Evolutionary conservation across 2,329 filamentous ascomycete genomes (phyloP).

Genomic region (Fusarium sororula): DNA sequence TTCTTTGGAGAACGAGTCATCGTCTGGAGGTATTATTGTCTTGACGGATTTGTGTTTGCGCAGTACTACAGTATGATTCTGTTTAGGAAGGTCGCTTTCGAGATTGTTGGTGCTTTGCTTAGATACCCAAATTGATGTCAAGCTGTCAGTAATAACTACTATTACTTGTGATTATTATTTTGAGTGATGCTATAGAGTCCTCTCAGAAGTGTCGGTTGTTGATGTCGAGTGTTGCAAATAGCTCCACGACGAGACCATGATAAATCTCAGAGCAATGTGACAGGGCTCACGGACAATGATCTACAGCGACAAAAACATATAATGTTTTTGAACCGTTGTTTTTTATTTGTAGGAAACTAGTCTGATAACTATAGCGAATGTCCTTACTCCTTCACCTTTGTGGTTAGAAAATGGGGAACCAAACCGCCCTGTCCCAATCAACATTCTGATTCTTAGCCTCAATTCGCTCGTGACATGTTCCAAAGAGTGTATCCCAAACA

Average conservation of each 20-base stretch:
- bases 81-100: background rate
- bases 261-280: background rate
- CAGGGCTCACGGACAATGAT: background rate
- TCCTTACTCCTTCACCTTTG: rapidly evolving
- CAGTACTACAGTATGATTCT: background rate
- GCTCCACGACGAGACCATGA: background rate
- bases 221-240: background rate
- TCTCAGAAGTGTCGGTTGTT: background rate
- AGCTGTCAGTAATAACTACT: background rate
- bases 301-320: no score
- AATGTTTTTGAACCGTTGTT: rapidly evolving
- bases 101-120: no score
- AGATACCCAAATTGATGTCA: background rate
- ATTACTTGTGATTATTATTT: rapidly evolving
- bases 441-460: constrained; percentile 6
- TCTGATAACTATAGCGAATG: background rate
- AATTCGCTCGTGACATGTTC: constrained; percentile 19
- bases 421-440: constrained; percentile 6
- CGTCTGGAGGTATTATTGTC: background rate
- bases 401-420: background rate
- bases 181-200: background rate
- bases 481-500: constrained; percentile 21
- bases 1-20: background rate
- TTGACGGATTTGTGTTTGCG: background rate
- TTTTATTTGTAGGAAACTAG: background rate